A percentile compares a stretch with the other conserved stretches of the same genome.
Conservation (phyloP, 495 filamentous ascomycete genomes). For the Penicillium soppii region DNA sequence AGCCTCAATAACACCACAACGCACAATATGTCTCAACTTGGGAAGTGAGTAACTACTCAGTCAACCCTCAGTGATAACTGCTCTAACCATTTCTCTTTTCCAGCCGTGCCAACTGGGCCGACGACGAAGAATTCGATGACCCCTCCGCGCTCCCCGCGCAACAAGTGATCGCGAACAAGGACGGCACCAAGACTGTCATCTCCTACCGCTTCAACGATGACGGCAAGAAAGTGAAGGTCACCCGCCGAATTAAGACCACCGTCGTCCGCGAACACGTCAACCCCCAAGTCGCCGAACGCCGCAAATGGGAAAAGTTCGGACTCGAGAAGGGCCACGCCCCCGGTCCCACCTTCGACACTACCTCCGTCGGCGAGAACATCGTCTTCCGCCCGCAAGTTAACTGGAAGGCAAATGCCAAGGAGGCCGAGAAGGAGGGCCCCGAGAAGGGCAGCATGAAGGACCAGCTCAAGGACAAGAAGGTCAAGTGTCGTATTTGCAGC, state of each 20-base stretch:
- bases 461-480: constrained; percentile 96
- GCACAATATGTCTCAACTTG: constrained; percentile 48
- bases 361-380: constrained; percentile 94
- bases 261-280: constrained; percentile 89
- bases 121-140: constrained; percentile 91
- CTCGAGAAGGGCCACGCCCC: constrained; percentile 68
- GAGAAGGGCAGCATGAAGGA: constrained; percentile 79
- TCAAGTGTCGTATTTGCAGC: constrained; percentile 98
- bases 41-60: constrained; percentile 39
- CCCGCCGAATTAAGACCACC: constrained; percentile 87
- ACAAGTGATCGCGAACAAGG: constrained; percentile 89
- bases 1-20: constrained; percentile 26
- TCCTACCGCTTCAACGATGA: constrained; percentile 89
- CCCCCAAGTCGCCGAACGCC: constrained; percentile 91
- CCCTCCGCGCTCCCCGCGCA: constrained; percentile 75
- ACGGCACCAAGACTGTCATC: constrained; percentile 93
- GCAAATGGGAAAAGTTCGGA: constrained; percentile 90
- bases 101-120: constrained; percentile 87
- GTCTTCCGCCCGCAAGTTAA: constrained; percentile 85
- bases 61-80: background rate
- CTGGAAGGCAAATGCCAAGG: constrained; percentile 85
- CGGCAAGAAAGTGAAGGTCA: constrained; percentile 93
- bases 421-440: constrained; percentile 72
- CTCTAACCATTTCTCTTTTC: constrained; percentile 26
- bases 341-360: constrained; percentile 79